Base-by-base conservation (phyloP, 2,329 filamentous ascomycete genomes). In the Monilinia laxa region DNA sequence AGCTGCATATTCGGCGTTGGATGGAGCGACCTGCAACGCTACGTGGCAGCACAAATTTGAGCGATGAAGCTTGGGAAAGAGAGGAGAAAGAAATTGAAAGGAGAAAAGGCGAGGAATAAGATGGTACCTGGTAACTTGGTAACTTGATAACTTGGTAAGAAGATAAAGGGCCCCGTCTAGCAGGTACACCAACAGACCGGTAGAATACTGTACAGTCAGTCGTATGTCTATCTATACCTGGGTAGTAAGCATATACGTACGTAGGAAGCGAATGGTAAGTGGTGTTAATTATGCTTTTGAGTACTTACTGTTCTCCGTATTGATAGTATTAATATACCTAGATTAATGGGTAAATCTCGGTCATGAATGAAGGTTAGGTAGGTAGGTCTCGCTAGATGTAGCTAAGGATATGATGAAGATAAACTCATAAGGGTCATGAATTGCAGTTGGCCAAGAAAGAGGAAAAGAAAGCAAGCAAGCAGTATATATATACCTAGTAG, bases 21-120 rank as follows among this genome's bases (percentile, higher is more conserved):
- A 64, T 64, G 53, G 53, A 64, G 62, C 54, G 68, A 69, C 68
- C 68, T 71, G 71, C 71, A 71, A 51, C 65, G 68, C 69, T 72
- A 75, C 73, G 73, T 75, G 72, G 71, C 73, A 73, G 70, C 72
- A 69, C 72, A 68, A 68, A 58, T 47, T 31, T 10, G 55, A 45
- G 52, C 25, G 51, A 60, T 45, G 40, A 58, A 7, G 4, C 11
- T 59, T 40, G n/a, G 20, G 63, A 54, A 31, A 52, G 56, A 57
- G 40, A 18, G 63, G 64, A 35, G 57, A 66, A 54, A 55, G 55
- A 47, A 40, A 20, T 10, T 16, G 40, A 42, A 16, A 31, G 40
- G 25, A 31, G 47, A 42, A 60, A 35, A 18, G 31, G 31, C 31
- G 2, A 35, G 31, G 5, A 35, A 35, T 35, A 7, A 35, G 31